Base-by-base conservation (phyloP, 2,329 filamentous ascomycete species). In the Phialophora expanda region DNA sequence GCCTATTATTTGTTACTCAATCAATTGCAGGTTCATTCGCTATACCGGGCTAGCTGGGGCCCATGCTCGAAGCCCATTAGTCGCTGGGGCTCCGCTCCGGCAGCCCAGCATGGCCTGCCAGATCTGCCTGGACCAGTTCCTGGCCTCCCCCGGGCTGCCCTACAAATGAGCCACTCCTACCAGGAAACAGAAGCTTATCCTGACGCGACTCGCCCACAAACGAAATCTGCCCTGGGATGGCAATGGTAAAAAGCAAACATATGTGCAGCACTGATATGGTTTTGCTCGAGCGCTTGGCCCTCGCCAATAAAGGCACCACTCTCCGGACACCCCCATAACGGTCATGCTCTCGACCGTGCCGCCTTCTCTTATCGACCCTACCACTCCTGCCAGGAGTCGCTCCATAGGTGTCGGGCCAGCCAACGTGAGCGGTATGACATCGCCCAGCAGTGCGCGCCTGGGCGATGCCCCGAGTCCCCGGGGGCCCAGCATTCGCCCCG, bases 21-120 rank as follows among this genome's bases (percentile, higher is more conserved):
- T 69, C 67, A 69, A 69, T 67, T 69, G 67, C 67, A 66, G 62
- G 56, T 44, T 46, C 62, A 64, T 61, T 61, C 60, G 66, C 63
- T 61, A 54, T 62, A 59, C 54, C 34, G n/a, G 57, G 28, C 46
- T 32, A 32, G 26, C 22, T 30, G 50, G n/a, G 41, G 22, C 44
- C 17, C 50, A n/a, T 53, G 20, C 54, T 46, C 5, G 20, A 53
- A 20, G 56, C 61, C 63, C 20, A 65, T 61, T 65, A 65, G 57
- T 55, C 54, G 56, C 50, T 38, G 4, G 30, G 61, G 60, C 50
- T 62, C 64, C 60, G 61, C 60, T 56, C 26, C 48, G 56, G 41
- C 26, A 41, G 9, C 59, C 34, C 59, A 56, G 51, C 59, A 24
- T 26, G 30, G 17, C 22, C 24, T 60, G 28, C 46, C 46, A 66